phyloP scores from a whole-genome alignment of 257 asterid genomes.

The Penstemon barbatus region DNA sequence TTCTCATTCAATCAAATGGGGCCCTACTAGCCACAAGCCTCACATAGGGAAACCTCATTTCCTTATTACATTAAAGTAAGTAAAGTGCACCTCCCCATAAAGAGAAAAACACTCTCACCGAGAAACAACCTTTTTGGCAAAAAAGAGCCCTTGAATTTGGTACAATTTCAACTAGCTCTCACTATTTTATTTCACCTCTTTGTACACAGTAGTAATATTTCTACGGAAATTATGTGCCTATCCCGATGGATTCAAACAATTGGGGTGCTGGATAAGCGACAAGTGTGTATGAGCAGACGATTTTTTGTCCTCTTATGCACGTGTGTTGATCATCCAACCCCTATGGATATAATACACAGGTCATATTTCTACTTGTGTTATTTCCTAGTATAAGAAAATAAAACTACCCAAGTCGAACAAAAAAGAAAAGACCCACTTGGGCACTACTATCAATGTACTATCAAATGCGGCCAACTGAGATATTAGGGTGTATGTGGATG shows the following conservation, averaged over 20 bases:
- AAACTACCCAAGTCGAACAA: too few relatives aligned
- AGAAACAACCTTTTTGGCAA: slow-evolving; percentile 25
- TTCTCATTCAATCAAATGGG: slow-evolving; percentile 45
- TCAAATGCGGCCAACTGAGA: slow-evolving; percentile 29
- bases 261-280: too few relatives aligned
- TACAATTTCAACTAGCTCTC: too few relatives aligned
- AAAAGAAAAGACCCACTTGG: slow-evolving; percentile 21
- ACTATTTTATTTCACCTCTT: too few relatives aligned
- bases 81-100: slow-evolving; percentile 27
- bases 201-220: too few relatives aligned
- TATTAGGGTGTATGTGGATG: not conserved
- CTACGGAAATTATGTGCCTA: too few relatives aligned
- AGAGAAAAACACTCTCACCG: slow-evolving; percentile 6
- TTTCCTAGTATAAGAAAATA: not conserved
- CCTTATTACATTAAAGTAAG: slow-evolving; percentile 30
- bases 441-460: slow-evolving; percentile 37
- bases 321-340: too few relatives aligned
- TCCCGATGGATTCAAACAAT: too few relatives aligned
- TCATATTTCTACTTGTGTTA: too few relatives aligned
- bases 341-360: too few relatives aligned
- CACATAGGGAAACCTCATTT: slow-evolving; percentile 18
- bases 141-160: not conserved
- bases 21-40: slow-evolving; percentile 29
- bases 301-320: too few relatives aligned
- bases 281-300: too few relatives aligned